Conservation (phyloP, 352 stramenopile genomes). For the Globisporangium echinulatum region DNA sequence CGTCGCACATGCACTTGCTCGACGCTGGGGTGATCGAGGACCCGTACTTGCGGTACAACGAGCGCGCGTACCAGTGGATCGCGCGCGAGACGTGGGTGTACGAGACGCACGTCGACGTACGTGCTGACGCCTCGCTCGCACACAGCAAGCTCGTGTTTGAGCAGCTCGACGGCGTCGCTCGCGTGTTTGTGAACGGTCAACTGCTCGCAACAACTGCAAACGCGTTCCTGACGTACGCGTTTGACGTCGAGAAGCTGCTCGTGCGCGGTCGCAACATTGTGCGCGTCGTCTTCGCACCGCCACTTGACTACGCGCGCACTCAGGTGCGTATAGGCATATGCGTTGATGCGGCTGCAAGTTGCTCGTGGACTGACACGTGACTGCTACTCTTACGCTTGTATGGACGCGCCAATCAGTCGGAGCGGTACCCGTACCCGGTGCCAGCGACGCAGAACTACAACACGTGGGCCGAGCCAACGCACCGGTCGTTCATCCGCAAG, state of each 20-base stretch:
- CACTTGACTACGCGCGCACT: slow-evolving; percentile 41
- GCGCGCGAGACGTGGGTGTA: slow-evolving; percentile 70
- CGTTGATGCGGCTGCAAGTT: too few relatives aligned
- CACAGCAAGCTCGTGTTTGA: slow-evolving; percentile 45
- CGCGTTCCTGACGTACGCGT: slow-evolving; percentile 57
- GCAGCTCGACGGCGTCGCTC: slow-evolving; percentile 61
- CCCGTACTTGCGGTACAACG: slow-evolving; percentile 69
- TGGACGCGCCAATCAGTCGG: slow-evolving; percentile 20
- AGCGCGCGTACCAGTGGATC: slow-evolving; percentile 62
- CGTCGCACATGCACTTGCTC: slow-evolving; percentile 67
- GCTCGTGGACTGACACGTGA: too few relatives aligned
- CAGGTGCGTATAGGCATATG: slow-evolving; percentile 14
- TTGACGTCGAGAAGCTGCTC: slow-evolving; percentile 25
- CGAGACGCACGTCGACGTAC: slow-evolving; percentile 37
- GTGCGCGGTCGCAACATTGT: slow-evolving; percentile 35
- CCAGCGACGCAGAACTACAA: slow-evolving; percentile 73
- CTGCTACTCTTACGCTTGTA: background rate
- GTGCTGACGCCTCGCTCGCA: background rate
- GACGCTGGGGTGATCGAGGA: slow-evolving; percentile 51
- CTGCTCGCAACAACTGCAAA: slow-evolving; percentile 42
- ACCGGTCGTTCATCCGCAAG: slow-evolving; percentile 80
- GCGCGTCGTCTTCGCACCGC: slow-evolving; percentile 47
- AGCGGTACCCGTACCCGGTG: slow-evolving; percentile 68
- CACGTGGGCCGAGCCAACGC: slow-evolving; percentile 69
- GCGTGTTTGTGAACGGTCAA: slow-evolving; percentile 58